These are phyloP conservation scores for Linum trigynum DNA, from an alignment of 345 rosid genomes.

Conservation along the genomic window DNA sequence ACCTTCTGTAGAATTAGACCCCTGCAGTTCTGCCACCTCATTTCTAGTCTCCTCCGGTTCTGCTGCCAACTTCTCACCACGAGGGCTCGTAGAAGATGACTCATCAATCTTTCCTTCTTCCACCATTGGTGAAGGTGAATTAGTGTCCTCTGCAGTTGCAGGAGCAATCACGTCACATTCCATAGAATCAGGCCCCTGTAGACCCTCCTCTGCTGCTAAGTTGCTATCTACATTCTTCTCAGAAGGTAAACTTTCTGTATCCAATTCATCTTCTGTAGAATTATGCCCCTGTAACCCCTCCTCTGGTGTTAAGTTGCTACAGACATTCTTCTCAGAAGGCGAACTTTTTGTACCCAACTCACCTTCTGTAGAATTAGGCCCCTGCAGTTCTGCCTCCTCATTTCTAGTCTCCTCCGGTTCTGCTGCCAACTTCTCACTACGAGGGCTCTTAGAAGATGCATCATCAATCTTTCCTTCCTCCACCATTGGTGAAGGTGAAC, in stretches of 20 bases:
- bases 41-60: neutral
- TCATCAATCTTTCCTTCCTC: neutral
- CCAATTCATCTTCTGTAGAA: no score
- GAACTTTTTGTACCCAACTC: no score
- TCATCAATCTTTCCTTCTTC: slow-evolving; percentile 11
- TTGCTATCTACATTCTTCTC: no score
- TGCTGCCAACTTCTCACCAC: neutral
- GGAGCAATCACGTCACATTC: slow-evolving; percentile 1
- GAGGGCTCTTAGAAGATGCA: slow-evolving; percentile 3
- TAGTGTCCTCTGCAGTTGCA: slow-evolving; percentile 8
- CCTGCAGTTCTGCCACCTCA: neutral
- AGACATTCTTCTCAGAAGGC: no score
- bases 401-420: neutral
- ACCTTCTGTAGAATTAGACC: no score
- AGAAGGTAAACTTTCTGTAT: no score
- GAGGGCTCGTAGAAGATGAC: slow-evolving; percentile 1
- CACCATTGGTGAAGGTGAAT: slow-evolving; percentile 5
- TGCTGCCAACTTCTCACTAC: neutral
- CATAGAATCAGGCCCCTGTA: slow-evolving; percentile 13
- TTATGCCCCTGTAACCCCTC: neutral
- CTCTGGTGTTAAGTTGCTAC: no score
- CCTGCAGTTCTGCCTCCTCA: neutral
- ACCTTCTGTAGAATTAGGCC: no score
- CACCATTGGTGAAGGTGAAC: neutral
- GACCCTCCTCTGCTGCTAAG: neutral